phyloP scores from a whole-genome alignment of 2,329 filamentous ascomycete genomes.

The Fusarium mexicanum region DNA sequence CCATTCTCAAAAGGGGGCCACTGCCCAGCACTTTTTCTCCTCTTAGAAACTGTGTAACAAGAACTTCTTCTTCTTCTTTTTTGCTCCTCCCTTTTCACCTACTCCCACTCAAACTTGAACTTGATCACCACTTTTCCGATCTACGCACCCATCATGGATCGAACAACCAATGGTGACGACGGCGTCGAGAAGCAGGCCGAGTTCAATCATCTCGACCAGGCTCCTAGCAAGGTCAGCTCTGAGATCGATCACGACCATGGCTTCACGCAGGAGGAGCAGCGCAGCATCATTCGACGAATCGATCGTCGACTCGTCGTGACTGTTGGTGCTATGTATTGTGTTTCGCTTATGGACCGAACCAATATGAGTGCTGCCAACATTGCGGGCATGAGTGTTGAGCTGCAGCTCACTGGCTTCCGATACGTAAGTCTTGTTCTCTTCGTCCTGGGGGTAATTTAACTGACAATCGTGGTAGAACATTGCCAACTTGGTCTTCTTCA shows the following conservation, averaged over 20 bases:
- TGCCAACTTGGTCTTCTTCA: slow-evolving; percentile 77
- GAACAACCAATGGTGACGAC: slow-evolving; percentile 21
- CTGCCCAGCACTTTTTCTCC: slow-evolving; percentile 14
- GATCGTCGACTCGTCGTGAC: slow-evolving; percentile 72
- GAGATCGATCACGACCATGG: slow-evolving; percentile 49
- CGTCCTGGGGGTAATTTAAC: background rate
- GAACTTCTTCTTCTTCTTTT: background rate
- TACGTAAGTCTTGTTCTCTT: slow-evolving; percentile 49
- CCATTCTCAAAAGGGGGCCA: slow-evolving; percentile 15
- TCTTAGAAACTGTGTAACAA: slow-evolving; percentile 24
- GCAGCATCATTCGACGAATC: slow-evolving; percentile 73
- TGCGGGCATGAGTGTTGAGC: slow-evolving; percentile 67
- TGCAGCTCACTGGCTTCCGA: slow-evolving; percentile 57
- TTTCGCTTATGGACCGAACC: slow-evolving; percentile 81
- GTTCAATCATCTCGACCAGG: slow-evolving; percentile 38
- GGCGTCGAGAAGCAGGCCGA: slow-evolving; percentile 42
- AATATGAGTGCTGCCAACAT: slow-evolving; percentile 79
- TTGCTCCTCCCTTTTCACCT: background rate
- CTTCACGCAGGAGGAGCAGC: slow-evolving; percentile 70
- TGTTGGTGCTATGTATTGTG: slow-evolving; percentile 75
- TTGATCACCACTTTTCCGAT: background rate
- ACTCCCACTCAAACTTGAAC: background rate
- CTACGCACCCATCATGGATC: slow-evolving; percentile 36
- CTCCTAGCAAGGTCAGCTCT: slow-evolving; percentile 37
- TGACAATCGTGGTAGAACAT: slow-evolving; percentile 58